Conservation (phyloP, 441 rosid species). For the Populus tomentosa region DNA sequence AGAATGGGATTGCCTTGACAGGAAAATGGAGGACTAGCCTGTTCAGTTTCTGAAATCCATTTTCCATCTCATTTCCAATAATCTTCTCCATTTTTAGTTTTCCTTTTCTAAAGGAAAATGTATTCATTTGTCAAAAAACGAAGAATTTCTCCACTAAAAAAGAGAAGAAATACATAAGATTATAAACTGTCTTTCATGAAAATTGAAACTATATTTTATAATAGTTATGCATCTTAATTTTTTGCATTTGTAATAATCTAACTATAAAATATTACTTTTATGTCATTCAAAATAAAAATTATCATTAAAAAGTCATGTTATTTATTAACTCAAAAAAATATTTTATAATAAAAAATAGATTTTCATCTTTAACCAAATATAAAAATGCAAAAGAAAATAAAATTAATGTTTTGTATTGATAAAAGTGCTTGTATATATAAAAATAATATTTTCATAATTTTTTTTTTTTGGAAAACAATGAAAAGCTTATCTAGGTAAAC, state of each 20-base stretch:
- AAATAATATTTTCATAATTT: neutral
- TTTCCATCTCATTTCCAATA: neutral
- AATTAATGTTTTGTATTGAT: neutral
- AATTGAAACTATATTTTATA: too few species aligned
- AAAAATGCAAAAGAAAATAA: neutral
- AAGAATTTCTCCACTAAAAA: neutral
- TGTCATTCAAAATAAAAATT: neutral
- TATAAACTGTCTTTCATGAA: neutral
- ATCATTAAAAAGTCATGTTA: neutral
- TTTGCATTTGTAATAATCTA: neutral
- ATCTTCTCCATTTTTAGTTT: neutral
- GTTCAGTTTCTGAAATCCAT: neutral
- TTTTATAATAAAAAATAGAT: neutral
- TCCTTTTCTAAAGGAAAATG: neutral
- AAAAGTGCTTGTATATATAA: neutral
- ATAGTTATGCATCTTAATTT: neutral
- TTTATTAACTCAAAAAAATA: neutral
- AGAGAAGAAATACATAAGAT: neutral
- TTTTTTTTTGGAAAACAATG: neutral
- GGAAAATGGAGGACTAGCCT: neutral
- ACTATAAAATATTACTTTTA: neutral
- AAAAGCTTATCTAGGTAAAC: neutral
- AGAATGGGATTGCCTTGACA: neutral
- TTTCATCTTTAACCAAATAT: neutral
- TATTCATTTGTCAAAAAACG: neutral